These are phyloP conservation scores for Exophiala mesophila DNA, from an alignment of 2,329 filamentous ascomycete species.

Conservation along the genomic window DNA sequence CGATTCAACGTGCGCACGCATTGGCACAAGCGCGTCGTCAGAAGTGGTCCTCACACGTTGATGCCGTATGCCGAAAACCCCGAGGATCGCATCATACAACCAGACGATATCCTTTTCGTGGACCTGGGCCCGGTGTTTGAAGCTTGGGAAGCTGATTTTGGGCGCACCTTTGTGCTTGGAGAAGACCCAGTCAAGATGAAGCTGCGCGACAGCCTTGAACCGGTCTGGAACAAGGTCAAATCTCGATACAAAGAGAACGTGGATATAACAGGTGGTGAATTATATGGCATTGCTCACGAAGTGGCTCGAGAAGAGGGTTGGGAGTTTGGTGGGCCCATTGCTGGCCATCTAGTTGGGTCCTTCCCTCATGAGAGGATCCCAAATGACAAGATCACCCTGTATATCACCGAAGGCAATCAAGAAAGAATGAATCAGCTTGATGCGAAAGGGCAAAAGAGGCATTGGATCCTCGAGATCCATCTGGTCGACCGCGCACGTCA, in stretches of 20 bases:
- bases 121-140: slow-evolving; percentile 52
- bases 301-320: slow-evolving; percentile 39
- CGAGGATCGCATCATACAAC: slow-evolving; percentile 44
- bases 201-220: slow-evolving; percentile 45
- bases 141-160: slow-evolving; percentile 51
- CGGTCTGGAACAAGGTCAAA: slow-evolving; percentile 45
- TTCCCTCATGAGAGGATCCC: slow-evolving; percentile 51
- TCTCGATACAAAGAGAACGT: slow-evolving; percentile 35
- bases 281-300: slow-evolving; percentile 43
- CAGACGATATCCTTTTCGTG: slow-evolving; percentile 49
- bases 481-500: slow-evolving; percentile 38
- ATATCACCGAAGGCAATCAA: slow-evolving; percentile 43
- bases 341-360: slow-evolving; percentile 49
- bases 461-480: slow-evolving; percentile 51
- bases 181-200: slow-evolving; percentile 42
- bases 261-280: slow-evolving; percentile 45
- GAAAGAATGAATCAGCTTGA: slow-evolving; percentile 42
- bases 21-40: slow-evolving; percentile 51
- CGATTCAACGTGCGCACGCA: slow-evolving; percentile 45
- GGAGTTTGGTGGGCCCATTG: slow-evolving; percentile 41
- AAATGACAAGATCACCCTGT: slow-evolving; percentile 42
- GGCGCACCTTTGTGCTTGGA: slow-evolving; percentile 49
- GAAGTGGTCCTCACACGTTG: slow-evolving; percentile 49
- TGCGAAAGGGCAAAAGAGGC: no score
- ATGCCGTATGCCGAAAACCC: slow-evolving; percentile 47